Evolutionary conservation across 2,329 filamentous ascomycete genomes (phyloP).

Genomic region (Trichothecium roseum): DNA sequence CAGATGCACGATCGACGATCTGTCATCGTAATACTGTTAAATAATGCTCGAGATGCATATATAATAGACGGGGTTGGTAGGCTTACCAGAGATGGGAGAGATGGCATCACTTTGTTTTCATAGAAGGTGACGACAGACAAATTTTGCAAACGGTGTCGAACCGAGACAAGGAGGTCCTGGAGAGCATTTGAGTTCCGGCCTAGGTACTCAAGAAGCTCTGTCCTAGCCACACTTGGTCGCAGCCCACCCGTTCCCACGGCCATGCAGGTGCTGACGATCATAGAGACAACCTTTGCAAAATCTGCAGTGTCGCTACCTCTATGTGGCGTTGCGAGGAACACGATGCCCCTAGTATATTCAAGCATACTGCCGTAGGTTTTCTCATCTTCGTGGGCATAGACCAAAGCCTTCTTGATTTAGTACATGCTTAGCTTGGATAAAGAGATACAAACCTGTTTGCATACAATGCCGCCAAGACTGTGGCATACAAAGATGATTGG

Average conservation of each 20-base stretch:
- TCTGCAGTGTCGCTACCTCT: constrained; percentile 14
- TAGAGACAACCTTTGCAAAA: constrained; percentile 11
- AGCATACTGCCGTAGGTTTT: constrained; percentile 6
- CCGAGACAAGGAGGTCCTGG: constrained; percentile 9
- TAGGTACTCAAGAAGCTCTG: constrained; percentile 13
- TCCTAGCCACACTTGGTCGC: constrained; percentile 8
- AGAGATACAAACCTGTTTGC: constrained; percentile 13
- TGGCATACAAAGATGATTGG: constrained; percentile 16
- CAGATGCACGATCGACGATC: constrained; percentile 12
- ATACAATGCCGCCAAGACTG: constrained; percentile 18
- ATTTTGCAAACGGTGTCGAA: constrained; percentile 7
- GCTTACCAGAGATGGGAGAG: constrained; percentile 7
- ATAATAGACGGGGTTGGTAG: neutral
- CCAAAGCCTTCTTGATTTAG: constrained; percentile 11
- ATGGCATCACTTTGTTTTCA: constrained; percentile 8
- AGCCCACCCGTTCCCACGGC: constrained; percentile 5
- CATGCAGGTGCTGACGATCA: constrained; percentile 8
- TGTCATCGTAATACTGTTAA: constrained; percentile 14
- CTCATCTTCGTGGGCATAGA: constrained; percentile 11
- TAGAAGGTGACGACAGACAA: constrained; percentile 12
- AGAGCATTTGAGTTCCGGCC: constrained; percentile 8
- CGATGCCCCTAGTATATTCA: constrained; percentile 9
- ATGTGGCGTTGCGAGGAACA: constrained; percentile 21
- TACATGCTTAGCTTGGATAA: too few relatives aligned
- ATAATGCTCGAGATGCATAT: too few relatives aligned